Evolutionary conservation across 148 eudicot genomes (phyloP), one percentile per base, ranked within the genome.

Genomic region (Camellia lanceoleosa): DNA sequence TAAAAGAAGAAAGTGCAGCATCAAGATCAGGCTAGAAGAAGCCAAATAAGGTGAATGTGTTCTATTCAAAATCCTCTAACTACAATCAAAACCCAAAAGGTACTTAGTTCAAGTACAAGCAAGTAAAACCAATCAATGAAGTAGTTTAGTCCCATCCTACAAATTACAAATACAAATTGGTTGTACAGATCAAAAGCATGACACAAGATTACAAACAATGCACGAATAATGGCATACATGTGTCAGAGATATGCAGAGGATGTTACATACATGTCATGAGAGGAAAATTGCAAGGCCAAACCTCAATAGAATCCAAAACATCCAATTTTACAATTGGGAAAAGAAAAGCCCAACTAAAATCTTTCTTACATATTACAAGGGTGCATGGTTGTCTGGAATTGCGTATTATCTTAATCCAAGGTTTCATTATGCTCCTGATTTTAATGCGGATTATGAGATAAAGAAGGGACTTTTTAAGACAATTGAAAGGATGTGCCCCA

Each of bases 1-100:
- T 94, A 61, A 7, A 55, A 88, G n/a, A 43, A 74, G 75, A 69
- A 67, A 18, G 78, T 68, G 14, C 63, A 78, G 54, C 60, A 69
- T 66, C 52, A 14, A 19, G 14, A 62, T 56, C 67, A 82, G 54
- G 51, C 52, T 54, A n/a, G 7, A 60, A 68, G 38, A 16, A 75
- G 7, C 62, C 12, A 59, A 79, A 68, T n/a, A 19, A 14, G 42
- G 23, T 69, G 43, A 56, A 5, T 55, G 52, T 38, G 64, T 38
- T 38, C 16, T 46, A 13, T 43, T 49, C 9, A 77, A 72, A 51
- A 77, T 61, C 71, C 60, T 43, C 15, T 30, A 51, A 9, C 30
- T 11, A 30, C 3, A 65, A 5, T 7, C 62, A 66, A 77, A 77
- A 30, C 47, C 16, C 23, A 51, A 23, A 52, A 70, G 9, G 13